phyloP scores from a whole-genome alignment of 371 early-diverging fungal species.

The Mortierella sp. region DNA sequence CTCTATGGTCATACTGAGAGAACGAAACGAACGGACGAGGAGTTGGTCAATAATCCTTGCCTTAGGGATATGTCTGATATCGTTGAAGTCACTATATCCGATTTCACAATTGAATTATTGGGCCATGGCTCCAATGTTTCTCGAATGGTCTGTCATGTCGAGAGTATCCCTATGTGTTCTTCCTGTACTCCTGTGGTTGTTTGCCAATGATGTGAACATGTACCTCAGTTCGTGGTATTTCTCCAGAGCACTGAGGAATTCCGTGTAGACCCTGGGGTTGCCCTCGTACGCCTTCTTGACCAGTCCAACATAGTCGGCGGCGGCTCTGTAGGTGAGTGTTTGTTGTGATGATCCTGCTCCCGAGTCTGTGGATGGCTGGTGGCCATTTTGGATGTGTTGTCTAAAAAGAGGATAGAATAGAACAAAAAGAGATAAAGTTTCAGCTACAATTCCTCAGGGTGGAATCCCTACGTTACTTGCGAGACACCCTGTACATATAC shows the following conservation, averaged over 20 bases:
- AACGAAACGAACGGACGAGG: background rate
- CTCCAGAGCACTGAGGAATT: constrained; percentile 42
- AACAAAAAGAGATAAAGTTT: constrained; percentile 13
- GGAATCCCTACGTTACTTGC: background rate
- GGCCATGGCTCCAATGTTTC: background rate
- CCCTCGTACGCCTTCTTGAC: constrained; percentile 55
- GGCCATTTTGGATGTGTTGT: constrained; percentile 5
- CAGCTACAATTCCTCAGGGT: background rate
- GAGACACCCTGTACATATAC: background rate
- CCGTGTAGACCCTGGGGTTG: constrained; percentile 44
- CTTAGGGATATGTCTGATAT: background rate
- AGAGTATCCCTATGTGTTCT: background rate
- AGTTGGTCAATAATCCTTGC: background rate
- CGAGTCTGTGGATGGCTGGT: background rate
- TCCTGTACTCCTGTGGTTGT: background rate
- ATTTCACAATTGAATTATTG: background rate
- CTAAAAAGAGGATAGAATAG: constrained; percentile 9
- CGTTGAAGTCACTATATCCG: background rate
- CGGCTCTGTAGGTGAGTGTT: constrained; percentile 13
- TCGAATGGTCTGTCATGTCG: background rate
- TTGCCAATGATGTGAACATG: background rate
- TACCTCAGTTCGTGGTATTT: constrained; percentile 47
- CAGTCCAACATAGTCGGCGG: constrained; percentile 50
- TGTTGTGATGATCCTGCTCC: constrained; percentile 17
- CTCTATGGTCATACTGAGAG: constrained; percentile 41